phyloP scores from a whole-genome alignment of 1,284 basidiomycete species.

The Ustilago curta region DNA sequence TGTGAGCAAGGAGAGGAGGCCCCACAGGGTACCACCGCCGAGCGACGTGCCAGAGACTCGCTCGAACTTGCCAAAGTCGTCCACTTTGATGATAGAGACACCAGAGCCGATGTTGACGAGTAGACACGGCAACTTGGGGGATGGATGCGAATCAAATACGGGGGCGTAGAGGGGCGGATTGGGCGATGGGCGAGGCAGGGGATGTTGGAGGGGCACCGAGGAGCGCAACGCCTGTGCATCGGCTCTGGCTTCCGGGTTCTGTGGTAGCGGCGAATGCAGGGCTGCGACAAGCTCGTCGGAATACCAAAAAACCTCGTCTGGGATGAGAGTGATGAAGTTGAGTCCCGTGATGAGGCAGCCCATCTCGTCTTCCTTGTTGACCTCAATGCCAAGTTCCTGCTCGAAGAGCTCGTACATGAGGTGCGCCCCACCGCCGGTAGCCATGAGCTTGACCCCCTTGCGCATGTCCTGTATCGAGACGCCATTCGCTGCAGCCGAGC shows the following conservation, averaged over 20 bases:
- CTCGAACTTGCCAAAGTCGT: conserved; percentile 93
- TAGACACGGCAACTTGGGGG: conserved; percentile 86
- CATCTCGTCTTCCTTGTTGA: conserved; percentile 96
- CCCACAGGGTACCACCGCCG: conserved; percentile 99
- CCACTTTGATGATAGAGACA: conserved; percentile 96
- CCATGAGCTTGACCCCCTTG: conserved; percentile 93
- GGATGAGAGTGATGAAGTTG: conserved; percentile 95
- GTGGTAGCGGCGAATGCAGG: conserved; percentile 52
- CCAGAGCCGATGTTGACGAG: conserved; percentile 98
- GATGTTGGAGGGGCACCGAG: conserved; percentile 58
- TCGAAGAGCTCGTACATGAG: conserved; percentile 88
- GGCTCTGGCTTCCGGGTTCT: conserved; percentile 40
- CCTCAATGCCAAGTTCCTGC: conserved; percentile 81
- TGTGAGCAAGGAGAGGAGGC: conserved; percentile 90
- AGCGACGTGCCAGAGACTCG: conserved; percentile 96
- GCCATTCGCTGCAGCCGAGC: conserved; percentile 86
- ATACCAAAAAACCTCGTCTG: conserved; percentile 98
- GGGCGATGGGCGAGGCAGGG: conserved; percentile 87
- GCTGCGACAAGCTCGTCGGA: conserved; percentile 88
- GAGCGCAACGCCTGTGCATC: conserved; percentile 52
- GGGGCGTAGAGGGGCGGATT: conserved; percentile 90
- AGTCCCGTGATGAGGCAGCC: conserved; percentile 96
- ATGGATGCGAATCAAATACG: conserved; percentile 81
- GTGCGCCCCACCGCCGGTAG: conserved; percentile 97
- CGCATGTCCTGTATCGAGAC: conserved; percentile 93